Conservation (phyloP, 257 asterid species). For the Solanum habrochaites region DNA sequence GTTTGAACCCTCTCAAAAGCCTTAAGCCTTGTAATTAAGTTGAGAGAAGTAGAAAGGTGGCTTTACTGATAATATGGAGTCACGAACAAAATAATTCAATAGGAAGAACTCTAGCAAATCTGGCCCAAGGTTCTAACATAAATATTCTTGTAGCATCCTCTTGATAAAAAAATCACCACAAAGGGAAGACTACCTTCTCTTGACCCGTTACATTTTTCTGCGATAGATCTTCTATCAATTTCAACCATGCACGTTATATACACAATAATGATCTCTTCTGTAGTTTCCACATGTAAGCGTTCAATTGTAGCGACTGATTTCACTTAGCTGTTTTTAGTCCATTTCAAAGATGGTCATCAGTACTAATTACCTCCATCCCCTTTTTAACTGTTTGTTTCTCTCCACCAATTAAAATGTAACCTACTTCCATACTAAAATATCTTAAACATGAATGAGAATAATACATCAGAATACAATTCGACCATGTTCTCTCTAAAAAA, state of each 20-base stretch:
- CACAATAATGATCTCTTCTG: not conserved
- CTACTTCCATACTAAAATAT: not conserved
- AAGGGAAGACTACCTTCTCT: not conserved
- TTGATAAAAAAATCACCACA: not conserved
- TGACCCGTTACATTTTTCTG: not conserved
- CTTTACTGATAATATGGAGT: not conserved
- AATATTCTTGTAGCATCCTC: not conserved
- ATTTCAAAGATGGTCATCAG: not conserved
- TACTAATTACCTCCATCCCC: not conserved
- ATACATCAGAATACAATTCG: not conserved
- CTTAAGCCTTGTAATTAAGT: not conserved
- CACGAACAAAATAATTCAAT: not conserved
- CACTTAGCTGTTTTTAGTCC: not conserved
- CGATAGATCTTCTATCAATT: not conserved
- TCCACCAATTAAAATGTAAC: not conserved
- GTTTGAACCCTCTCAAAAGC: not conserved
- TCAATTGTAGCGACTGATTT: not conserved
- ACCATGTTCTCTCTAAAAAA: not conserved
- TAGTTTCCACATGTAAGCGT: not conserved
- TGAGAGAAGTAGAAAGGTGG: not conserved
- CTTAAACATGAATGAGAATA: too few species aligned
- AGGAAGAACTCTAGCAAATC: not conserved
- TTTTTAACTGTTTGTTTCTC: not conserved
- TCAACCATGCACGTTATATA: not conserved
- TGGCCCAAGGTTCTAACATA: not conserved